Evolutionary conservation across 1,284 basidiomycete genomes (phyloP), one percentile per base, ranked within the genome.

Genomic region (Pseudozyma hubeiensis): DNA sequence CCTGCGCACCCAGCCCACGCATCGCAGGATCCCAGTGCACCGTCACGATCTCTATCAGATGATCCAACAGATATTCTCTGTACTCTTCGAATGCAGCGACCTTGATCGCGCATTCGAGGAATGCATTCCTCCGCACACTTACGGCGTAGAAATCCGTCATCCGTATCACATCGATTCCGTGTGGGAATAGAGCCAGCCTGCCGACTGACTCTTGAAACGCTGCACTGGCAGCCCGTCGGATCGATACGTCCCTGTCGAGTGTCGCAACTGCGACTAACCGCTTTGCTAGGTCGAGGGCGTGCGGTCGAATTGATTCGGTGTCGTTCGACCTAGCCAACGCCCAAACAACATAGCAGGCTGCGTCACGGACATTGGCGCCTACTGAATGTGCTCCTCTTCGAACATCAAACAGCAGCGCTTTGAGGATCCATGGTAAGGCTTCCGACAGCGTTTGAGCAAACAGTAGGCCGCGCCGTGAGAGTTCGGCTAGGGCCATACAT

Each of bases 191-290:
- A 52, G 53, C 50, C 53, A 92, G 91, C 78, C 97, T 88, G 9
- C 97, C 97, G 43, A 98, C 97, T 79, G 92, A 91, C 85, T 99
- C 97, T 84, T 99, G 97, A 84, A 94, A 99, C 4, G 96, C 94
- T 9, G 97, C 97, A 85, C 95, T 98, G 3, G 96, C 94, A 5
- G 97, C 97, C 67, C 97, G 87, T n/a, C 97, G 89, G 51, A 99
- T 94, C 63, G 93, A 92, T 13, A 98, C 90, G 82, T 99, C 97
- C 31, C 97, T 89, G 85, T 99, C 97, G 77, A 91, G 94, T 40
- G 94, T 87, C 0, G 95, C 90, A 5, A 94, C 92, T 10, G 89
- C 88, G 8, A 91, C 90, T 53, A 99, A 88, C 30, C 87, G 86
- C 39, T 88, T 88, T 1, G 95, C 91, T 19, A 83, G 44, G 3